Base-by-base conservation (phyloP, 345 rosid species). In the Gossypium anomalum region DNA sequence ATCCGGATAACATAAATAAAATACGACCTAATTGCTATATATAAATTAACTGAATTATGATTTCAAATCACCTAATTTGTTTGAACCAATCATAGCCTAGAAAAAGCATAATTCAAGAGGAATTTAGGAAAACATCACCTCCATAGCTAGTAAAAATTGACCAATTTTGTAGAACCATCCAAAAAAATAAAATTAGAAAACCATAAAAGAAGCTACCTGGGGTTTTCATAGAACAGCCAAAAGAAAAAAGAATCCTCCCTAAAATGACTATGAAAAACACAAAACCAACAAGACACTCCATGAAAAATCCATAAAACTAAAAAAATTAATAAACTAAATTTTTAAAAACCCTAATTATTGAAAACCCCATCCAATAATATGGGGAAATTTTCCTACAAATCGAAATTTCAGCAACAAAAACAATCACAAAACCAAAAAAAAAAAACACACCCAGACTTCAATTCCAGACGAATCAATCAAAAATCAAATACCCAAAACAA, bases 401-500 rank as follows among this genome's bases (percentile, higher is more conserved):
- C 2, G 65, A 71, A 71, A 41, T 55, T 27, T n/a, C 75, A 20
- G 14, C 13, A 19, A 41, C 41, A 43, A 44, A 20, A 72, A 22
- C 20, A 72, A 57, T 43, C 53, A 23, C 20, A 9, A 72, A 38
- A n/a, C 2, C 2, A 17, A 47, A 58, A 71, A 16, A 29, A 29
- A 29, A 29, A 3, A 34, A 43, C 57, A 57, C 19, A 68, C 58
- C 44, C 22, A 49, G 59, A 17, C 17, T 69, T 69, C 58, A 49
- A n/a, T 51, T 69, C 17, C 34, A 49, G n/a, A 2, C 12, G 23
- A 49, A 49, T 49, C 58, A 68, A 68, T 16, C 3, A 8, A 68
- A 51, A 68, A 49, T 25, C 15, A 25, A 48, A 49, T 68, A 68
- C 58, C 72, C 41, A 68, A 49, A 16, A 49, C 23, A 25, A 68